Evolutionary conservation across 108 stramenopile species (phyloP), one percentile per base, ranked within the genome.

Genomic region (Pseudonitzschia delicatissima): DNA sequence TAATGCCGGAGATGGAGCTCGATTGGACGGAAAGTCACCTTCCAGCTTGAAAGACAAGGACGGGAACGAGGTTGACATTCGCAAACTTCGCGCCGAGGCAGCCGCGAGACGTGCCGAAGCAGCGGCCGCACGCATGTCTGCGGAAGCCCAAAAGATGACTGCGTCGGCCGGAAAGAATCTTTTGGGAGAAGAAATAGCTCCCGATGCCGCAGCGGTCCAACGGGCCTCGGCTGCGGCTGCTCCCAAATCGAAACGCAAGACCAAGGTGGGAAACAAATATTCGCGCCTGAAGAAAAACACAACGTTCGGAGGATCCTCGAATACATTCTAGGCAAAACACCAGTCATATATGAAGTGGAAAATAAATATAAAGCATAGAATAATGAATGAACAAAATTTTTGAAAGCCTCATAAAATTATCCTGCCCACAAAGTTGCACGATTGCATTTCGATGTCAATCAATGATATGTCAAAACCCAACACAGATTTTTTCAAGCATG

Each of bases 1-100:
- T 26, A 75, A 80, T 66, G 88, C 82, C 40, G 94, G 91, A 40
- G 84, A 81, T 49, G 93, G 90, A 23, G 79, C 87, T 12, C 74
- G 94, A 29, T 68, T 95, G 45, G 94, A 95, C 64, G 94, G 91
- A 37, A 95, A 95, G 60, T 61, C 37, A 20, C 78, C 89, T 0
- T 42, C 78, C n/a, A 61, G 67, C 15, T 60, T 95, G 40, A 91
- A 89, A 66, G 91, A 92, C 62, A 83, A 78, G 35, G 69, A 71
- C 21, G 94, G 94, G 6, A 82, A 75, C n/a, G 91, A 83, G 66
- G 70, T 90, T 36, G 89, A 95, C 68, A 69, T 90, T 55, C 74
- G 86, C 20, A 79, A 85, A 66, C 47, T 92, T 11, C 77, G 94
- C 5, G 87, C 88, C 2, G 88, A 87, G 53, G 88, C 88, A 5